Evolutionary conservation across 2,329 filamentous ascomycete genomes (phyloP).

Genomic region (Trichophyton schoenleinii): DNA sequence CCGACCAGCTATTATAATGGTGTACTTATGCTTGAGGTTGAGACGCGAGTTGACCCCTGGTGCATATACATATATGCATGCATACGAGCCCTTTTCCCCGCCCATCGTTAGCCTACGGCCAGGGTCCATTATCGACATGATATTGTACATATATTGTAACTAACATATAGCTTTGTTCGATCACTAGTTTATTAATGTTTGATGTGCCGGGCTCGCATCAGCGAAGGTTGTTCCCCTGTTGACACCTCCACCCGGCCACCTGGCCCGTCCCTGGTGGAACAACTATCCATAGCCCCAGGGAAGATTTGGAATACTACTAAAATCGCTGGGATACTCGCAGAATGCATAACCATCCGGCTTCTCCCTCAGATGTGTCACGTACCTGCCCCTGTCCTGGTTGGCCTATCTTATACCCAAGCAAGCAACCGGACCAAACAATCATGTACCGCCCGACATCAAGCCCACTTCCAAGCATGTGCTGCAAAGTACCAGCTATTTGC

Average conservation of each 20-base stretch:
- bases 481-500: background rate
- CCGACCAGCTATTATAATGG: background rate
- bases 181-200: no score
- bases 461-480: background rate
- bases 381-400: background rate
- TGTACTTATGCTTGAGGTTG: background rate
- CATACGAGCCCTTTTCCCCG: background rate
- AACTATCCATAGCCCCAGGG: background rate
- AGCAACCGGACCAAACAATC: background rate
- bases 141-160: no score
- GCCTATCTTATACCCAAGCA: background rate
- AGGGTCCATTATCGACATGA: background rate
- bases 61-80: background rate
- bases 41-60: background rate
- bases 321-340: background rate
- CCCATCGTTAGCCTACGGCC: background rate
- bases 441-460: background rate
- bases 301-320: background rate
- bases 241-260: background rate
- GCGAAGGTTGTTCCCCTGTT: background rate
- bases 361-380: background rate
- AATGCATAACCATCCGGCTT: background rate
- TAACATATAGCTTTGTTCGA: no score
- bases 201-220: no score
- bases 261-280: background rate